Evolutionary conservation across 2,329 filamentous ascomycete species (phyloP), one percentile per base, ranked within the genome.

Genomic region (Lachnellula arida): DNA sequence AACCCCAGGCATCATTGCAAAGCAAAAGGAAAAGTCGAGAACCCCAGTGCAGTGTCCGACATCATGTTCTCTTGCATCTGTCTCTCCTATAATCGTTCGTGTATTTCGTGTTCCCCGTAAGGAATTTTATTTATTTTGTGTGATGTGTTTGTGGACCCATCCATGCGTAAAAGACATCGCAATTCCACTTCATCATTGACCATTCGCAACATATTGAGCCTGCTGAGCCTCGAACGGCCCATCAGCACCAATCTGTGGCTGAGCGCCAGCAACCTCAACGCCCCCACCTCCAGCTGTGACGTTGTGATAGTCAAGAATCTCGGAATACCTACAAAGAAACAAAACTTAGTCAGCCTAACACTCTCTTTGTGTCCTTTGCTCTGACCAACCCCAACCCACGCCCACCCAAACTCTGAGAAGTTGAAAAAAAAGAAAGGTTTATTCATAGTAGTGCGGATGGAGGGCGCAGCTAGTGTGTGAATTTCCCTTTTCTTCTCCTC

Each of bases 261-360:
- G 60, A 49, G 49, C 58, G 23, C 57, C 59, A 49, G 56, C 58
- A 63, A 96, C 54, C 8, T 55, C 57, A 43, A 48, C 53, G 28
- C 64, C 91, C 12, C 42, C 42, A 22, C 42, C 42, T 23, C 9
- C 42, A 44, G 42, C 15, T 19, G 42, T 44, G 61, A 96, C 87
- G 70, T 97, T 97, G 77, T 97, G 94, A 75, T 97, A 97, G 74
- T 97, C 92, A 67, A 97, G 87, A 67, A 99, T 97, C 74, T 97
- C 93, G 51, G 92, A 96, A 79, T 97, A 97, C 91, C 92, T 96
- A 71, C 52, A 66, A 57, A 47, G 59, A 65, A 62, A 59, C 57
- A 63, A 61, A 56, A 61, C 57, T 61, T 56, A 65, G 66, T 68
- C 65, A 70, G 67, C 67, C 62, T 65, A 58, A 61, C 64, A 52